Percentiles rank a stretch among this genome's conserved stretches.
Evolutionary conservation across 805 yeast species (phyloP).

Genomic region (Metschnikowia lochheadii): DNA sequence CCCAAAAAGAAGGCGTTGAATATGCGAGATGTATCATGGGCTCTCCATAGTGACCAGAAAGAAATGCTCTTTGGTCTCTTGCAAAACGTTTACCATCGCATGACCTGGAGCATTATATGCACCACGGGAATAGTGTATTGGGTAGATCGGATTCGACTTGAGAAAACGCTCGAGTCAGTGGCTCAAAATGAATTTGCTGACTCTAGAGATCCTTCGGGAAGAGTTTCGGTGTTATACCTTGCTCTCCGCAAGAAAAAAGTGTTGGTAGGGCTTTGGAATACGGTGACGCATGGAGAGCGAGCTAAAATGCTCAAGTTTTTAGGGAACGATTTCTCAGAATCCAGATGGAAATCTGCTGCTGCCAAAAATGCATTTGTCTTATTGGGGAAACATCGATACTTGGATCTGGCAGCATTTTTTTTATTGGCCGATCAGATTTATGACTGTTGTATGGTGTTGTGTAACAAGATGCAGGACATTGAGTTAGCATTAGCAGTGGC

Average conservation of each 20-base stretch:
- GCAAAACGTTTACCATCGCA: slow-evolving; percentile 37
- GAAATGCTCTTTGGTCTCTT: slow-evolving; percentile 56
- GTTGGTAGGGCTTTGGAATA: slow-evolving; percentile 78
- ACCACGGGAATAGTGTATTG: slow-evolving; percentile 70
- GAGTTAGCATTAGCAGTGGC: slow-evolving; percentile 79
- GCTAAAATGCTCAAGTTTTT: slow-evolving; percentile 76
- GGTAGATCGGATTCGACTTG: slow-evolving; percentile 38
- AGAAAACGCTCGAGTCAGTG: slow-evolving; percentile 52
- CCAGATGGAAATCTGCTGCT: slow-evolving; percentile 86
- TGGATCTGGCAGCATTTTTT: slow-evolving; percentile 88
- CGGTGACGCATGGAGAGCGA: slow-evolving; percentile 73
- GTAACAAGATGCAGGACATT: slow-evolving; percentile 61
- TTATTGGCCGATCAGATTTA: slow-evolving; percentile 68
- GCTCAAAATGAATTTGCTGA: slow-evolving; percentile 70
- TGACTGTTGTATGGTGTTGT: slow-evolving; percentile 74
- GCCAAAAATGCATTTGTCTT: slow-evolving; percentile 88
- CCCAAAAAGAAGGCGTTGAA: slow-evolving; percentile 51
- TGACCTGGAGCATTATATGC: slow-evolving; percentile 59
- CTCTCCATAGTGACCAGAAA: slow-evolving; percentile 75
- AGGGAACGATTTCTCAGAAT: slow-evolving; percentile 66
- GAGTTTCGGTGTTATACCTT: slow-evolving; percentile 68
- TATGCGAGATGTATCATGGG: slow-evolving; percentile 86
- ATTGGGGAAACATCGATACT: slow-evolving; percentile 79
- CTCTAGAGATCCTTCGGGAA: slow-evolving; percentile 62
- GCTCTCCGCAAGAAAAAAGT: slow-evolving; percentile 76